Evolutionary conservation across 352 stramenopile genomes (phyloP).

Genomic region (Plasmopara halstedii): DNA sequence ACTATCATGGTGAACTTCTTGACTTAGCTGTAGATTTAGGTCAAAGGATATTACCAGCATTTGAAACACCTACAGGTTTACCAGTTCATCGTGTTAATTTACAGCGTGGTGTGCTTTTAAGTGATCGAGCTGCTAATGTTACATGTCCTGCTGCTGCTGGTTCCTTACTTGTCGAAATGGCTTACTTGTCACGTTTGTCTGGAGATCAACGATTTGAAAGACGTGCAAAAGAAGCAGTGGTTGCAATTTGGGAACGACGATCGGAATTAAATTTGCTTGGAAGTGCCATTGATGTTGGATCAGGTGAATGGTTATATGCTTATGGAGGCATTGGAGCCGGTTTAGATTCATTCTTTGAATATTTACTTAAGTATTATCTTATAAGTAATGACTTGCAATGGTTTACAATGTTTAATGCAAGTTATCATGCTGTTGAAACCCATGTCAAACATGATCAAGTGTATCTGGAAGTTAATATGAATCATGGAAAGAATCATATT

Average conservation of each 20-base stretch:
- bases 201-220: constrained; percentile 49
- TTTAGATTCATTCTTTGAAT: constrained; percentile 97
- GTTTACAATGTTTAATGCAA: constrained; percentile 89
- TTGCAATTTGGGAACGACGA: constrained; percentile 70
- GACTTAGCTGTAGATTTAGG: constrained; percentile 92
- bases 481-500: constrained; percentile 47
- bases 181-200: constrained; percentile 87
- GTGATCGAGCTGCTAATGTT: constrained; percentile 34
- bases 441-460: constrained; percentile 70
- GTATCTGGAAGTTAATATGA: constrained; percentile 86
- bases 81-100: constrained; percentile 97
- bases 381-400: constrained; percentile 90
- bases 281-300: constrained; percentile 91
- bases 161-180: constrained; percentile 95
- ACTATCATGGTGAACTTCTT: constrained; percentile 94
- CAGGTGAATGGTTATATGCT: constrained; percentile 70
- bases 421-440: constrained; percentile 68
- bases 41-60: constrained; percentile 92
- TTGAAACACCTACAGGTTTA: constrained; percentile 93
- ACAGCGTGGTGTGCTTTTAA: constrained; percentile 28
- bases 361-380: constrained; percentile 96
- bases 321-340: constrained; percentile 88
- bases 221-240: constrained; percentile 48
- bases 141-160: constrained; percentile 94
- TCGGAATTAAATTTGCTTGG: constrained; percentile 89